Conservation (phyloP, 768 basidiomycete species). For the Lanmaoa pseudosensibilis region DNA sequence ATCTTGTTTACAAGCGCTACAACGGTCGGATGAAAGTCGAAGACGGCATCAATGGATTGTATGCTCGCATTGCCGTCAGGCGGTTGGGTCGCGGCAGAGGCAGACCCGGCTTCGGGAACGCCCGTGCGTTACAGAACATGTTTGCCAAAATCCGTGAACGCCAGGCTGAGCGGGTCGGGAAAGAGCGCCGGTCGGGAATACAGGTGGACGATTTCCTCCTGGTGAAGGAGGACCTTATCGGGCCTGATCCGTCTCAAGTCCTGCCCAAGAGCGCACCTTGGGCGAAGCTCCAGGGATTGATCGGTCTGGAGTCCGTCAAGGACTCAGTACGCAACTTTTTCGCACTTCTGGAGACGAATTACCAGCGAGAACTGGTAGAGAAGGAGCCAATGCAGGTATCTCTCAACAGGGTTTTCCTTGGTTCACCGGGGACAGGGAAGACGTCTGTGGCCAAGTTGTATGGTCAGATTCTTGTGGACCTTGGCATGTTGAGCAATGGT, state of each 20-base stretch:
- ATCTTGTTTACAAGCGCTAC: constrained; percentile 46
- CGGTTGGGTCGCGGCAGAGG: constrained; percentile 64
- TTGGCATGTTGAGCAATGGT: constrained; percentile 66
- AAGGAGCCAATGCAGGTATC: constrained; percentile 51
- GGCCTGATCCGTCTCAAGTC: constrained; percentile 58
- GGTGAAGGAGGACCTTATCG: constrained; percentile 58
- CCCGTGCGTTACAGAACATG: constrained; percentile 57
- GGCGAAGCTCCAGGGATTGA: constrained; percentile 52
- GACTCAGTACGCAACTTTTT: constrained; percentile 51
- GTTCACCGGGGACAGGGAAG: constrained; percentile 72
- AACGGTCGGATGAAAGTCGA: constrained; percentile 55
- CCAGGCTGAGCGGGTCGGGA: constrained; percentile 51
- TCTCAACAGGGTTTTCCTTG: constrained; percentile 66
- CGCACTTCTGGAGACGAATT: constrained; percentile 51
- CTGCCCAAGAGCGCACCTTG: constrained; percentile 48
- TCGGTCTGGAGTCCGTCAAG: constrained; percentile 60
- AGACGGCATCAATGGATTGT: constrained; percentile 55
- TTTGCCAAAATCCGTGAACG: constrained; percentile 48
- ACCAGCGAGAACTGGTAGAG: constrained; percentile 58
- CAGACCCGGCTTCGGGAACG: constrained; percentile 65
- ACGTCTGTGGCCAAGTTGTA: constrained; percentile 71
- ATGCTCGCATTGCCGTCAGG: constrained; percentile 54
- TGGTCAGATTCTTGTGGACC: constrained; percentile 59
- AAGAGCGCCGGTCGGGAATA: constrained; percentile 41
- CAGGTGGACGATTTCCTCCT: constrained; percentile 53